These are phyloP conservation scores for Boletus sensibilis DNA, from an alignment of 768 basidiomycete genomes.

Conservation along the genomic window DNA sequence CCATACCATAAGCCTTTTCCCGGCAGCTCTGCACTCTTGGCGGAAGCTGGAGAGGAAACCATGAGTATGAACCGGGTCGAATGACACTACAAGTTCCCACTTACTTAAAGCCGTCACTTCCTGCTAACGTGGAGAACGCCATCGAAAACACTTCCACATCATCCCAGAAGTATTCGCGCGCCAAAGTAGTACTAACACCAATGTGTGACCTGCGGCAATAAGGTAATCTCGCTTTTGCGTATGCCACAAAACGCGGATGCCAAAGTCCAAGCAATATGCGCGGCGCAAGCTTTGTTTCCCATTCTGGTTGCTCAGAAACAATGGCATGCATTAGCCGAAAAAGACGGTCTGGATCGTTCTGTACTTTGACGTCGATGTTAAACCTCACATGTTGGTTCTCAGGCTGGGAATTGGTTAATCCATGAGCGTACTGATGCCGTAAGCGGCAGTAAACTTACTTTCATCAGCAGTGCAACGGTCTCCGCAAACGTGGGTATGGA, in stretches of 20 bases:
- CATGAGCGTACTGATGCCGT: slow-evolving; percentile 8
- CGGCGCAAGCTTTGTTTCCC: slow-evolving; percentile 76
- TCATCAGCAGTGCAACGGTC: slow-evolving; percentile 79
- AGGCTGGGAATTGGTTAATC: slow-evolving; percentile 41
- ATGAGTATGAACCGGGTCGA: slow-evolving; percentile 1
- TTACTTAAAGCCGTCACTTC: slow-evolving; percentile 70
- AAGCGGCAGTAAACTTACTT: slow-evolving; percentile 40
- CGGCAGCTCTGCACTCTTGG: slow-evolving; percentile 69
- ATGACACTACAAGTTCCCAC: slow-evolving; percentile 9
- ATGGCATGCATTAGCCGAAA: slow-evolving; percentile 75
- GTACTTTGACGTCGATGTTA: slow-evolving; percentile 91
- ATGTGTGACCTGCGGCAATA: slow-evolving; percentile 87
- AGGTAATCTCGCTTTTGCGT: slow-evolving; percentile 73
- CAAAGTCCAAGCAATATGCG: slow-evolving; percentile 80
- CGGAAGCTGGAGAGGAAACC: slow-evolving; percentile 57
- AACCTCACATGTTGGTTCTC: slow-evolving; percentile 75
- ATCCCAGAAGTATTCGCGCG: slow-evolving; percentile 87
- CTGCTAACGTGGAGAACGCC: slow-evolving; percentile 67
- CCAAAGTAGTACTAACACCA: slow-evolving; percentile 66
- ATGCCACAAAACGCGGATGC: slow-evolving; percentile 86
- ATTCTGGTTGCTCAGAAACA: slow-evolving; percentile 62
- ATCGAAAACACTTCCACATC: slow-evolving; percentile 87
- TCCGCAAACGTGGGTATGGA: slow-evolving; percentile 88
- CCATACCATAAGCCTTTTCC: slow-evolving; percentile 92
- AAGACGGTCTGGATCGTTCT: slow-evolving; percentile 86